Percentiles rank a stretch among this genome's conserved stretches.
Evolutionary conservation across 2,329 filamentous ascomycete genomes (phyloP).

Genomic region (Epichloe uncinata): DNA sequence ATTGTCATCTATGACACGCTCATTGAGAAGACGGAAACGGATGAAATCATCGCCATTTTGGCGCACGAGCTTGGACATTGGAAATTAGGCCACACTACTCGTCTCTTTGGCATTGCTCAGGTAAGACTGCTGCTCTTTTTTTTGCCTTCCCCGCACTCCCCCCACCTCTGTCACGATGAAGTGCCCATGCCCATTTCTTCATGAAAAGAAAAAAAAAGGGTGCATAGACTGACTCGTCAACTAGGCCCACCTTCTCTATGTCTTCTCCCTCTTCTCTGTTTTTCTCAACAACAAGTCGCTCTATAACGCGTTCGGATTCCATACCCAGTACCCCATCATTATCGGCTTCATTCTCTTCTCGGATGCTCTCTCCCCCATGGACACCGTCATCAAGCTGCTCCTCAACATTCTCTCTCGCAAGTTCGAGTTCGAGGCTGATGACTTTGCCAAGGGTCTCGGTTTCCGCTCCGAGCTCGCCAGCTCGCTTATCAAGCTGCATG

Average conservation of each 20-base stretch:
- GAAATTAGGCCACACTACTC: constrained; percentile 90
- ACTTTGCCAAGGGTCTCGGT: constrained; percentile 73
- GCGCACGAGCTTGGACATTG: constrained; percentile 96
- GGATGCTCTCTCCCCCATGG: constrained; percentile 81
- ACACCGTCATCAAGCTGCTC: constrained; percentile 83
- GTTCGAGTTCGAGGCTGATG: constrained; percentile 94
- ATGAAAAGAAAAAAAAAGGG: too few relatives aligned
- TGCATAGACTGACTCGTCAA: constrained; percentile 4
- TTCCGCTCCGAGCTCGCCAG: constrained; percentile 72
- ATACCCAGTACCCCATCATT: constrained; percentile 73
- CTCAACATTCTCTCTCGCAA: constrained; percentile 93
- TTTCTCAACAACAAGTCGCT: constrained; percentile 93
- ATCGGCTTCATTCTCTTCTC: constrained; percentile 97
- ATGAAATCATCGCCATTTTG: constrained; percentile 89
- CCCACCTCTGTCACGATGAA: too few relatives aligned
- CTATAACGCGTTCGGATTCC: constrained; percentile 84
- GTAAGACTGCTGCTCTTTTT: constrained; percentile 28
- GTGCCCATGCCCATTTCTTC: too few relatives aligned
- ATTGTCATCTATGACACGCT: constrained; percentile 98
- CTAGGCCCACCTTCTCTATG: constrained; percentile 87
- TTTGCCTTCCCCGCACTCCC: too few relatives aligned
- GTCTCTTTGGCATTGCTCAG: constrained; percentile 76
- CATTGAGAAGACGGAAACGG: constrained; percentile 83
- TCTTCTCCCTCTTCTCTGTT: constrained; percentile 90
- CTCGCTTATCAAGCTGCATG: constrained; percentile 91